These are phyloP conservation scores for Exophiala xenobiotica DNA, from an alignment of 2,329 filamentous ascomycete genomes.

Conservation along the genomic window DNA sequence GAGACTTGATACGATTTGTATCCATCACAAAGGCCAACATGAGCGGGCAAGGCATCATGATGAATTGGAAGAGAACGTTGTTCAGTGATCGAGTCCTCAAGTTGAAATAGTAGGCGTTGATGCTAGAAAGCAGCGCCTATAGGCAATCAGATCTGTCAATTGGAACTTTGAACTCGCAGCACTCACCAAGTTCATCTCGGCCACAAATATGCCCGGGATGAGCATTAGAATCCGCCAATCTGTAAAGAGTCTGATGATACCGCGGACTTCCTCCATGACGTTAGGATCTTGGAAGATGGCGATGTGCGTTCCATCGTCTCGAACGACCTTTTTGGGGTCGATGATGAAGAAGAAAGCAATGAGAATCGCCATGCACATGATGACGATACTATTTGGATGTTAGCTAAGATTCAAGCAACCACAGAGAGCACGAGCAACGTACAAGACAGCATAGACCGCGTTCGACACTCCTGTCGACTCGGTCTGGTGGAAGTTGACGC, in stretches of 20 bases:
- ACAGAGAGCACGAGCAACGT: neutral
- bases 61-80: conserved; percentile 27
- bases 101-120: conserved; percentile 28
- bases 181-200: conserved; percentile 26
- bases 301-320: conserved; percentile 30
- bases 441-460: conserved; percentile 26
- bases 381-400: conserved; percentile 23
- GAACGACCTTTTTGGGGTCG: conserved; percentile 24
- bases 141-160: neutral
- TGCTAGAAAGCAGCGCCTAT: conserved; percentile 9
- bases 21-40: conserved; percentile 34
- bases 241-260: conserved; percentile 15
- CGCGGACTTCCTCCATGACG: conserved; percentile 24
- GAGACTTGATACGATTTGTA: conserved; percentile 27
- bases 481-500: conserved; percentile 24
- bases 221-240: conserved; percentile 18
- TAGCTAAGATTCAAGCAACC: too few species aligned
- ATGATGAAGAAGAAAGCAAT: conserved; percentile 19
- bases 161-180: neutral
- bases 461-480: conserved; percentile 24
- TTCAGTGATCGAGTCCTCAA: conserved; percentile 27
- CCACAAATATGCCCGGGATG: conserved; percentile 21
- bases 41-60: conserved; percentile 21
- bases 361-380: conserved; percentile 22
- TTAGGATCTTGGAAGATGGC: conserved; percentile 26